Percentiles rank a stretch among this genome's conserved stretches.
Conservation (phyloP, 2,329 filamentous ascomycete genomes). For the Beauveria sp. region DNA sequence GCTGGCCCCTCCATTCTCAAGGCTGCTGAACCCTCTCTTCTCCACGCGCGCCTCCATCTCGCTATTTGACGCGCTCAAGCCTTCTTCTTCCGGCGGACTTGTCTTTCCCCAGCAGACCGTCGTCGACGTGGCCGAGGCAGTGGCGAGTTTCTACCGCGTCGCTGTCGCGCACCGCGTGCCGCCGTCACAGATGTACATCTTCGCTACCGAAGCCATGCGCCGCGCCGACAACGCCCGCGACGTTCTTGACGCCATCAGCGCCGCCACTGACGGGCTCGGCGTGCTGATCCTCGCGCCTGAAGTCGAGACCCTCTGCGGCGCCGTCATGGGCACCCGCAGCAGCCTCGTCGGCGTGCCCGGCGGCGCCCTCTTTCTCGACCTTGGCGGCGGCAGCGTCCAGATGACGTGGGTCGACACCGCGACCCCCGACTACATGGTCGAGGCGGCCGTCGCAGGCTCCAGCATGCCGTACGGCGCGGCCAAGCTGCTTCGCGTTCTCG, state of each 20-base stretch:
- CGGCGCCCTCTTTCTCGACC: conserved; percentile 74
- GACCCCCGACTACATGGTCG: conserved; percentile 37
- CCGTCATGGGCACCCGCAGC: conserved; percentile 69
- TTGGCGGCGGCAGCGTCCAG: conserved; percentile 66
- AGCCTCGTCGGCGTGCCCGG: conserved; percentile 53
- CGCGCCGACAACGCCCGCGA: conserved; percentile 65
- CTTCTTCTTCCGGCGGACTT: conserved; percentile 28
- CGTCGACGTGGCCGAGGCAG: conserved; percentile 52
- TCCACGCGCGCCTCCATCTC: conserved; percentile 74
- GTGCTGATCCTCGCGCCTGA: conserved; percentile 69
- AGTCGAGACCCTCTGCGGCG: conserved; percentile 76
- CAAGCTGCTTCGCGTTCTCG: conserved; percentile 43
- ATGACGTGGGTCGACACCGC: conserved; percentile 55
- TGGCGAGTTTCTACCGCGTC: conserved; percentile 64
- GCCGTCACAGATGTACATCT: conserved; percentile 56
- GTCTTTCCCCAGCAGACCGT: conserved; percentile 52
- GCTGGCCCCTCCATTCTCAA: conserved; percentile 60
- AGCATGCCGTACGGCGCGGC: conserved; percentile 57
- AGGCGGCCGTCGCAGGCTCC: conserved; percentile 46
- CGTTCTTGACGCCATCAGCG: conserved; percentile 58
- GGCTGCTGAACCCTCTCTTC: conserved; percentile 70
- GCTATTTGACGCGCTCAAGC: conserved; percentile 72
- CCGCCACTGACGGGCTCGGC: conserved; percentile 52
- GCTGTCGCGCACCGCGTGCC: conserved; percentile 65
- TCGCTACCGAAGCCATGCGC: conserved; percentile 85